Conservation (phyloP, 495 filamentous ascomycete species). For the Aspergillus baeticus region DNA sequence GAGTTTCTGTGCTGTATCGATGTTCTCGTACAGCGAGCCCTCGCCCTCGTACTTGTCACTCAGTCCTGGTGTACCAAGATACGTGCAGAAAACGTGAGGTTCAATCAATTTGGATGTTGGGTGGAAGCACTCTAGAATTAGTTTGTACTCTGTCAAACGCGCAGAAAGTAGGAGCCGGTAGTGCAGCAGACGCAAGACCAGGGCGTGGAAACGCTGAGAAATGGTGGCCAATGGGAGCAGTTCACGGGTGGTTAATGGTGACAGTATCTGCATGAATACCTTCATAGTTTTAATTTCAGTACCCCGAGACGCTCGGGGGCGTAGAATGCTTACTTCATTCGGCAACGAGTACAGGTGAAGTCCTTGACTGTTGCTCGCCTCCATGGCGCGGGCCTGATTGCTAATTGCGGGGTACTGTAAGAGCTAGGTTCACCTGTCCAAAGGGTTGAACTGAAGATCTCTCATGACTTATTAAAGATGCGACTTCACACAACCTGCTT, state of each 20-base stretch:
- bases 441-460: neutral
- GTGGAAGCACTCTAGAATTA: constrained; percentile 78
- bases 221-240: constrained; percentile 62
- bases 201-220: constrained; percentile 64
- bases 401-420: neutral
- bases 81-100: constrained; percentile 67
- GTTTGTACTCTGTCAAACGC: constrained; percentile 54
- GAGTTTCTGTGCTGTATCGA: constrained; percentile 27
- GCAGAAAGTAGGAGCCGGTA: constrained; percentile 59
- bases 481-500: too few species aligned
- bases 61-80: constrained; percentile 57
- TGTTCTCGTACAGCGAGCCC: constrained; percentile 40
- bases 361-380: neutral
- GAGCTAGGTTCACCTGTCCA: neutral
- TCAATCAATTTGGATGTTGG: constrained; percentile 66
- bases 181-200: constrained; percentile 67
- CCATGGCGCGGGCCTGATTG: neutral
- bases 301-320: neutral
- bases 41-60: constrained; percentile 36
- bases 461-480: too few species aligned
- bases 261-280: constrained; percentile 68
- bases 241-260: constrained; percentile 53
- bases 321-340: constrained; percentile 42
- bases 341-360: constrained; percentile 43
- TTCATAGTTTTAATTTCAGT: constrained; percentile 23